Conservation (phyloP, 2,329 filamentous ascomycete species). For the Cladosporium sp. region DNA sequence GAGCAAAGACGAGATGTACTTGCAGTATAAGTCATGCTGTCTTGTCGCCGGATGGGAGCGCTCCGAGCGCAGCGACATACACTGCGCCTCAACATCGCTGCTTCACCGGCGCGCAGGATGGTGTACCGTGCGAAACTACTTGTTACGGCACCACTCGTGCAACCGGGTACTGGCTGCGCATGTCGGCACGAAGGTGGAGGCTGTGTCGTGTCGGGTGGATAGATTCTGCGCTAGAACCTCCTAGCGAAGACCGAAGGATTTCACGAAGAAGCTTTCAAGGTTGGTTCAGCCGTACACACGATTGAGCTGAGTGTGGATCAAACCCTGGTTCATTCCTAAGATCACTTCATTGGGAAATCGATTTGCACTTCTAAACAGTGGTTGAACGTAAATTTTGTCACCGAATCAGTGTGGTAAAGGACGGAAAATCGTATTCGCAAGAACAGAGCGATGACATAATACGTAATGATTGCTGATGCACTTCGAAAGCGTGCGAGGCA, state of each 20-base stretch:
- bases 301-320: neutral
- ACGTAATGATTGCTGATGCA: neutral
- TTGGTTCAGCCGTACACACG: neutral
- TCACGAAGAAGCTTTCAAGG: neutral
- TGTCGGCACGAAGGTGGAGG: neutral
- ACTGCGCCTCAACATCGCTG: conserved; percentile 6
- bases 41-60: neutral
- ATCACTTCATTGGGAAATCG: neutral
- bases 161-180: neutral
- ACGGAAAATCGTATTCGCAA: neutral
- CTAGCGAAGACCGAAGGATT: conserved; percentile 10
- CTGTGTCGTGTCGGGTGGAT: neutral
- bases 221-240: neutral
- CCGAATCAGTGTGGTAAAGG: neutral
- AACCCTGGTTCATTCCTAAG: neutral
- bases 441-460: neutral
- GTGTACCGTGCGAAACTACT: neutral
- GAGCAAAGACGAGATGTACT: neutral
- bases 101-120: conserved; percentile 5
- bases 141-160: neutral
- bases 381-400: neutral
- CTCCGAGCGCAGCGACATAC: neutral
- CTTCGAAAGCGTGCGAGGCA: neutral
- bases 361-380: neutral
- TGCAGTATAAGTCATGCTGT: neutral